A percentile compares a stretch with the other conserved stretches of the same genome.
Conservation (phyloP, 768 basidiomycete genomes). For the Amanita pallidorosea region DNA sequence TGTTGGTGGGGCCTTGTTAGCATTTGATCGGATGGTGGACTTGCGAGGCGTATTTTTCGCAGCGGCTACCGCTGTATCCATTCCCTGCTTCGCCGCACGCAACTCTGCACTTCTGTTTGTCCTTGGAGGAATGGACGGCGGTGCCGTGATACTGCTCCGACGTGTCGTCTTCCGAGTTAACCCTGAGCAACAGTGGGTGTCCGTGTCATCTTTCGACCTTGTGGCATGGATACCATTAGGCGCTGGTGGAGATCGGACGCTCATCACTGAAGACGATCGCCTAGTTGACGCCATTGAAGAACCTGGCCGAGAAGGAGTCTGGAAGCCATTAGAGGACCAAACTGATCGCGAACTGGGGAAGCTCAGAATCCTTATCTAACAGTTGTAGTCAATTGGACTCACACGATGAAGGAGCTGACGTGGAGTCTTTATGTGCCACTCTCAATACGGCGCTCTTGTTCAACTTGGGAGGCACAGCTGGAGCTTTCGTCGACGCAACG, state of each 20-base stretch:
- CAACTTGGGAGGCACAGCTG: constrained; percentile 56
- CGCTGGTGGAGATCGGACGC: not conserved
- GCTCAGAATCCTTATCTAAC: not conserved
- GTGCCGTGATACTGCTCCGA: constrained; percentile 41
- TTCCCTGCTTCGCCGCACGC: constrained; percentile 58
- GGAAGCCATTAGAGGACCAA: not conserved
- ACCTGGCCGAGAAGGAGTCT: not conserved
- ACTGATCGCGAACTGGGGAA: constrained; percentile 35
- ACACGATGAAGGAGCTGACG: constrained; percentile 61
- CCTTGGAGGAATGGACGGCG: constrained; percentile 57
- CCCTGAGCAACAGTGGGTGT: not conserved
- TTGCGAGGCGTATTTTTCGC: constrained; percentile 27
- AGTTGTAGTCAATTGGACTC: constrained; percentile 21
- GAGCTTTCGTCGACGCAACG: constrained; percentile 58
- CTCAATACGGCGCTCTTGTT: constrained; percentile 74
- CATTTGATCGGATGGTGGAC: constrained; percentile 10
- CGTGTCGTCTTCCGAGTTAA: constrained; percentile 23
- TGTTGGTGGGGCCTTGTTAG: constrained; percentile 22
- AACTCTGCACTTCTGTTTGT: constrained; percentile 67
- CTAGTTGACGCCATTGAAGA: constrained; percentile 1
- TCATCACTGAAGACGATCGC: not conserved
- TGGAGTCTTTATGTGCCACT: constrained; percentile 39
- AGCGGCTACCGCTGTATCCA: constrained; percentile 29
- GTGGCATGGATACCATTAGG: not conserved
- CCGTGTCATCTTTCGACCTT: constrained; percentile 4